Percentiles rank a stretch among this genome's conserved stretches.
Evolutionary conservation across 2,329 filamentous ascomycete genomes (phyloP).

Genomic region (Tolypocladium tropicale): DNA sequence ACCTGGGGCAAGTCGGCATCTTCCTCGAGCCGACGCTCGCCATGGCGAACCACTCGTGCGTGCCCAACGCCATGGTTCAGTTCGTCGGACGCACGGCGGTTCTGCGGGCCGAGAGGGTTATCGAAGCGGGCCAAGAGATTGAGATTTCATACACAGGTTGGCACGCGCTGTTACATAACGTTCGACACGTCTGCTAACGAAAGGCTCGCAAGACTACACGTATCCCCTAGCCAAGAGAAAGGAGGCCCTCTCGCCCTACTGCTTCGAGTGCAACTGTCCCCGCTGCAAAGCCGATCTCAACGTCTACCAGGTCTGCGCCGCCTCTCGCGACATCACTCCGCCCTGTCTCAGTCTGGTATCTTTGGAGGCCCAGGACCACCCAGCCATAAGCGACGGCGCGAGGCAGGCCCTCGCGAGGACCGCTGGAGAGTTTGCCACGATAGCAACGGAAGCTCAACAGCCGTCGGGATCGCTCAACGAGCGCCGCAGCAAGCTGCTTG

Average conservation of each 20-base stretch:
- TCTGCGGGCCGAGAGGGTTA: constrained; percentile 37
- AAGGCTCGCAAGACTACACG: constrained; percentile 33
- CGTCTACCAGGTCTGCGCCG: constrained; percentile 40
- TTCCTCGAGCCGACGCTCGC: constrained; percentile 46
- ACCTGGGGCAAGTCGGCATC: constrained; percentile 41
- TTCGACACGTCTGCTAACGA: not conserved
- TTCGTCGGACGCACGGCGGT: constrained; percentile 41
- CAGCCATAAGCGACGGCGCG: constrained; percentile 10
- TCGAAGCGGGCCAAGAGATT: constrained; percentile 44
- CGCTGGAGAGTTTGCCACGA: constrained; percentile 16
- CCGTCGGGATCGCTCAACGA: constrained; percentile 15
- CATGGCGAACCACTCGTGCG: constrained; percentile 54
- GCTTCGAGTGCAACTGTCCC: constrained; percentile 40
- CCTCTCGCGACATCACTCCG: constrained; percentile 28
- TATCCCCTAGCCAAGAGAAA: constrained; percentile 31
- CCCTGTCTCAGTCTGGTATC: constrained; percentile 35
- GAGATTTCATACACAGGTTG: constrained; percentile 52
- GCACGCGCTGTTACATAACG: constrained; percentile 6
- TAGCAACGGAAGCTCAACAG: constrained; percentile 13
- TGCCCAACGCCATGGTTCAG: constrained; percentile 48
- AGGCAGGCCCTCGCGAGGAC: constrained; percentile 9
- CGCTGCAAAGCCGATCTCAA: constrained; percentile 41
- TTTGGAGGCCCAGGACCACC: constrained; percentile 15
- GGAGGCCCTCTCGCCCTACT: constrained; percentile 35
- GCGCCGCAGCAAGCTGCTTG: constrained; percentile 9